Evolutionary conservation across 495 filamentous ascomycete species (phyloP), one percentile per base, ranked within the genome.

Genomic region (Xylaria nigripes): DNA sequence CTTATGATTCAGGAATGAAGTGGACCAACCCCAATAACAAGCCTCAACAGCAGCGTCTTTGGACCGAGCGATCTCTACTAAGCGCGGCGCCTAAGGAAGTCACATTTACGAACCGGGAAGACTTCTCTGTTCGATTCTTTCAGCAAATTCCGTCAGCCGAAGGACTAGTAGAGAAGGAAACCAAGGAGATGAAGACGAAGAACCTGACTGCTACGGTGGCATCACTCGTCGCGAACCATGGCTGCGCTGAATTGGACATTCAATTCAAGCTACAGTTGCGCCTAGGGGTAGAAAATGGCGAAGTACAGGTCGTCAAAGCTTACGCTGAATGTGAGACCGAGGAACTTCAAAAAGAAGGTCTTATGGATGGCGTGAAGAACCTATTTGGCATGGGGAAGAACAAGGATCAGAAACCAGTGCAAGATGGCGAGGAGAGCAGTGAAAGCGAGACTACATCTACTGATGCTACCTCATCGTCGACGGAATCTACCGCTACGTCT

Each of bases 301-400:
- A 93, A 57, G 90, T 93, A 3, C 87, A 89, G 50, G 81, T 97
- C 43, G 68, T 80, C 27, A 78, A 79, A 57, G 86, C 86, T 23
- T 80, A 80, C 50, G 85, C 93, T 6, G 90, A 91, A 68, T 99
- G 93, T 60, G 87, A 92, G 66, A 78, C 86, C 36, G 81, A 83
- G 34, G 78, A 73, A 5, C 57, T 69, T 10, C 83, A 85, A 51
- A 91, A 89, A 72, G 86, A 87, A 63, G 86, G 82, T 21, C 77
- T 97, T 27, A 82, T 91, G 34, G 94, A 96, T 60, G 88, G 87
- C 38, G 86, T 97, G 64, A 99, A 99, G 75, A 89, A 86, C 51
- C 82, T 95, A 55, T 92, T 98, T 63, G 94, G 94, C 15, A 87
- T 96, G 61, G 93, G 93, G 7, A 83, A 82, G 55, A 88, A 66